phyloP scores from a whole-genome alignment of 2,329 filamentous ascomycete genomes.

The Neonectria neomacrospora region DNA sequence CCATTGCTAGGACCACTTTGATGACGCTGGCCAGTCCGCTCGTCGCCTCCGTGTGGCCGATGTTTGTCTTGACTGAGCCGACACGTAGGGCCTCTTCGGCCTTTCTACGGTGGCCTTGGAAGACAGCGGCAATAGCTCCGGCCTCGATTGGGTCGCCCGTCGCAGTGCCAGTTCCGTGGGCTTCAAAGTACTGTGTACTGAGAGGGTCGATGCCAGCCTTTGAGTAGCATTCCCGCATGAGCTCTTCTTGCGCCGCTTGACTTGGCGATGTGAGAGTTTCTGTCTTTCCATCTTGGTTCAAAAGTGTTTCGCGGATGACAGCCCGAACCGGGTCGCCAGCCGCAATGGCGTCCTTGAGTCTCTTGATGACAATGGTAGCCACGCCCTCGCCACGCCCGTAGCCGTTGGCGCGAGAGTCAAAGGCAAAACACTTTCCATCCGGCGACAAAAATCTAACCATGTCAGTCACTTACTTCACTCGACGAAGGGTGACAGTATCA shows the following conservation, averaged over 20 bases:
- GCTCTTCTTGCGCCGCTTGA: background rate
- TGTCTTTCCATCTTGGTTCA: conserved; percentile 20
- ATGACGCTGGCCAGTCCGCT: conserved; percentile 19
- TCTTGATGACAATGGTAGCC: conserved; percentile 24
- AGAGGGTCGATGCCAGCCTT: background rate
- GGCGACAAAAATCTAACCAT: conserved; percentile 29
- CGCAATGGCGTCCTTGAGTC: conserved; percentile 1
- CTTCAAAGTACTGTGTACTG: background rate
- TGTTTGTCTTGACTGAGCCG: conserved; percentile 32
- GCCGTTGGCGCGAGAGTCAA: conserved; percentile 20
- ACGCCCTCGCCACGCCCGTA: conserved; percentile 33
- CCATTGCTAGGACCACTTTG: conserved; percentile 26
- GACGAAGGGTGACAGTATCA: too few species aligned
- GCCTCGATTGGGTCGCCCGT: background rate
- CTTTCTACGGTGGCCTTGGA: background rate
- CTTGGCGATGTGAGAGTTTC: background rate
- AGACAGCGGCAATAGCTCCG: background rate
- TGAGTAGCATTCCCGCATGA: background rate
- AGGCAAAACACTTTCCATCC: conserved; percentile 15
- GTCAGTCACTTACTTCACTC: too few species aligned
- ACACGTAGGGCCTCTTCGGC: background rate
- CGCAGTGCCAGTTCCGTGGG: background rate
- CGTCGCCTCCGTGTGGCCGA: conserved; percentile 29
- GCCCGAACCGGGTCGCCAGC: conserved; percentile 14
- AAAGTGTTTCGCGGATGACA: conserved; percentile 11